Evolutionary conservation across 331 rosid species (phyloP).

Genomic region (Dryas integrifolia): DNA sequence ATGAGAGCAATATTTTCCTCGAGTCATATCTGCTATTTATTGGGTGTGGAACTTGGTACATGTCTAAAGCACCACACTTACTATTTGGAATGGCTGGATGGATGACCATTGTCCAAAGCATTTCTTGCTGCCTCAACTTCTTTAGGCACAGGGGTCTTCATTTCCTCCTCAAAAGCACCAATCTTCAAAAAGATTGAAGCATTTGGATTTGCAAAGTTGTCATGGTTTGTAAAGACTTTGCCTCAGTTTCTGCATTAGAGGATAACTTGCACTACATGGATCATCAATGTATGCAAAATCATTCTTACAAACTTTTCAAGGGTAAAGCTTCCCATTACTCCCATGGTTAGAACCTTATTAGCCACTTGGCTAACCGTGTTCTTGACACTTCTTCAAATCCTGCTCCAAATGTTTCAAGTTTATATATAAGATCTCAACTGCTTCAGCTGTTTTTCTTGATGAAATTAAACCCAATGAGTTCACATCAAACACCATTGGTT

Average conservation of each 20-base stretch:
- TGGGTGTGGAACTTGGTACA: too few species aligned
- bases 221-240: conserved; percentile 18
- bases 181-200: conserved; percentile 30
- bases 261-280: conserved; percentile 24
- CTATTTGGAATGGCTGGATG: conserved; percentile 28
- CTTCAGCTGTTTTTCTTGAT: conserved; percentile 30
- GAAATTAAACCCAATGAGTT: conserved; percentile 40
- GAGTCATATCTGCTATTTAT: too few species aligned
- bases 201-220: conserved; percentile 16
- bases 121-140: conserved; percentile 34
- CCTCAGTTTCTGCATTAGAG: conserved; percentile 31
- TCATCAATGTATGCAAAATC: conserved; percentile 34
- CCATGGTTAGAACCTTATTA: conserved; percentile 25
- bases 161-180: conserved; percentile 35
- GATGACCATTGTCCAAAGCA: conserved; percentile 24
- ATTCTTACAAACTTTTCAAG: conserved; percentile 26
- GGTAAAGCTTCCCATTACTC: conserved; percentile 29
- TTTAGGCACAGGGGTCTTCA: conserved; percentile 35
- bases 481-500: conserved; percentile 37
- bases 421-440: conserved; percentile 39
- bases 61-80: too few species aligned
- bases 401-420: conserved; percentile 43
- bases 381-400: conserved; percentile 31
- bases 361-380: conserved; percentile 31
- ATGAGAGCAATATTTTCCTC: too few species aligned